Evolutionary conservation across 176 grass and related monocot species (phyloP).

Genomic region (Hyparrhenia diplandra): DNA sequence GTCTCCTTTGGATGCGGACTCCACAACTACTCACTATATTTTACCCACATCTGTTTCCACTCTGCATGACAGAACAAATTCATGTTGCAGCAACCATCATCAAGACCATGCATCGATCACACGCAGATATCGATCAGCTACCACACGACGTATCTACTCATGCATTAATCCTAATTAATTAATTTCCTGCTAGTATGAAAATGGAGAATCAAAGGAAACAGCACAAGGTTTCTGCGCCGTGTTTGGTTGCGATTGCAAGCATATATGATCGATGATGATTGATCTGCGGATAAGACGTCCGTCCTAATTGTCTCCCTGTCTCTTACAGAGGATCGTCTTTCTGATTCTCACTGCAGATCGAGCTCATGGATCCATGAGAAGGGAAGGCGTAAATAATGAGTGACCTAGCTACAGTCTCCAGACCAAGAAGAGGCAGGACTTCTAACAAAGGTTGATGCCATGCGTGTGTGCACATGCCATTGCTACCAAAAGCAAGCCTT

Average conservation of each 20-base stretch:
- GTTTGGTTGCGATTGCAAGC: neutral
- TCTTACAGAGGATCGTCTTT: no score
- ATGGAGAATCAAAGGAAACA: neutral
- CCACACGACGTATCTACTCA: neutral
- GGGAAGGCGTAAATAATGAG: neutral
- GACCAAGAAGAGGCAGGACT: neutral
- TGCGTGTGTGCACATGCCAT: neutral
- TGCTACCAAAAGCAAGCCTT: neutral
- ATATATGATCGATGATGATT: neutral
- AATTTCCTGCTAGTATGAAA: neutral
- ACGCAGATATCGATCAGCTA: no score
- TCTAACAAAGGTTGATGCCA: neutral
- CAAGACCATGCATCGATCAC: neutral
- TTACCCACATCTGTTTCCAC: neutral
- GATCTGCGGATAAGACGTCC: neutral
- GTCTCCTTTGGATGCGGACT: no score
- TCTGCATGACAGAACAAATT: slow-evolving; percentile 12
- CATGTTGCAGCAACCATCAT: neutral
- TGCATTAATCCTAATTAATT: neutral
- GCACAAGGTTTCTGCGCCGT: neutral
- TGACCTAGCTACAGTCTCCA: neutral
- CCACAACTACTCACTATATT: no score
- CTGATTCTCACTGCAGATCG: no score
- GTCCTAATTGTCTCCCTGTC: neutral
- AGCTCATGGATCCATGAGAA: neutral